Conservation (phyloP, 2,329 filamentous ascomycete genomes). For the Talaromyces sp. region DNA sequence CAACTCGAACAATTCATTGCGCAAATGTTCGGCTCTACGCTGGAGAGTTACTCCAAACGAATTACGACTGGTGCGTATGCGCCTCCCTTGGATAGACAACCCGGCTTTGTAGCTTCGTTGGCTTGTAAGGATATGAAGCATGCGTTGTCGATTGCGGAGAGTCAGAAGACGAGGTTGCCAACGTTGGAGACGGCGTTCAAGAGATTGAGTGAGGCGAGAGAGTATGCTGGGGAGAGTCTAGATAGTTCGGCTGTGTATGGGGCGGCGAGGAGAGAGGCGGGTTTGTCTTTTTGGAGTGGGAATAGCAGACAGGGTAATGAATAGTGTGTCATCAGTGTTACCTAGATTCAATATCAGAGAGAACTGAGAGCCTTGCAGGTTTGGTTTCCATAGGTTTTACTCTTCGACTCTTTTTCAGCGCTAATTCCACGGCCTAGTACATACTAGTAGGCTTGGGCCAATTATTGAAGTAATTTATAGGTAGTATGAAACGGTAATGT, state of each 20-base stretch:
- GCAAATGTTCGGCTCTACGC: slow-evolving; percentile 17
- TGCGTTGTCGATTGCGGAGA: slow-evolving; percentile 5
- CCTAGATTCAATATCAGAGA: too few relatives aligned
- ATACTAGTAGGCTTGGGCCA: too few relatives aligned
- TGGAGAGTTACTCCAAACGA: slow-evolving; percentile 15
- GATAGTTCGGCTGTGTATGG: slow-evolving; percentile 15
- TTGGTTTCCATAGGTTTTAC: too few relatives aligned
- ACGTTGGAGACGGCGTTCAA: slow-evolving; percentile 12
- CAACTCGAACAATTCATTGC: slow-evolving; percentile 40
- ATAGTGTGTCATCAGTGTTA: too few relatives aligned
- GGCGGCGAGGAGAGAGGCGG: slow-evolving; percentile 10
- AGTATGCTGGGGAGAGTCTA: slow-evolving; percentile 14
- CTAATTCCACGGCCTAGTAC: too few relatives aligned
- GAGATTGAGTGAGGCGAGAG: slow-evolving; percentile 6
- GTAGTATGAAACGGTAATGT: too few relatives aligned
- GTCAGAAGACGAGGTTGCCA: slow-evolving; percentile 4
- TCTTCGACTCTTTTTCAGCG: too few relatives aligned
- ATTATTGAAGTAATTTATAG: too few relatives aligned
- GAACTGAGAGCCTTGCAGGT: too few relatives aligned
- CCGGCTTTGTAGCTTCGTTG: slow-evolving; percentile 14
- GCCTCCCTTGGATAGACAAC: slow-evolving; percentile 9
- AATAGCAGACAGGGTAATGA: slow-evolving; percentile 14
- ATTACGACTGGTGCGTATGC: slow-evolving; percentile 17
- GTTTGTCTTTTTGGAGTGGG: slow-evolving; percentile 12
- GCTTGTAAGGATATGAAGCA: slow-evolving; percentile 14